phyloP scores from a whole-genome alignment of 2,329 filamentous ascomycete genomes.

The Colletotrichum nymphaeae region DNA sequence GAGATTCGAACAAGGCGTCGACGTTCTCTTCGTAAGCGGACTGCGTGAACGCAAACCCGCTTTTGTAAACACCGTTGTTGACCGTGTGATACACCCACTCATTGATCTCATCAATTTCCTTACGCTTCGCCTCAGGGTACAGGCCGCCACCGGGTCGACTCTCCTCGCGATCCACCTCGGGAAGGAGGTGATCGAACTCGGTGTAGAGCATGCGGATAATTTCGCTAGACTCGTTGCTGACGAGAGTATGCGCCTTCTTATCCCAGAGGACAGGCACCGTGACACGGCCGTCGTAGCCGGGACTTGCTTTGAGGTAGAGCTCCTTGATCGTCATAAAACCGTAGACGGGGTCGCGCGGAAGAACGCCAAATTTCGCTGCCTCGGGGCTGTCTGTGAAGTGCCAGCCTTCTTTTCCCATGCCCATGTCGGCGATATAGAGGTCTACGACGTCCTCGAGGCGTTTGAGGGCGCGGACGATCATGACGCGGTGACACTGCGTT shows the following conservation, averaged over 20 bases:
- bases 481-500: conserved; percentile 73
- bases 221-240: conserved; percentile 86
- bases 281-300: conserved; percentile 75
- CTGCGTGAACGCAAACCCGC: conserved; percentile 75
- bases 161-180: conserved; percentile 61
- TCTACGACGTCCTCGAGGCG: conserved; percentile 77
- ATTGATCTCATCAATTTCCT: conserved; percentile 73
- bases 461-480: conserved; percentile 80
- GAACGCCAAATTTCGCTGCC: conserved; percentile 53
- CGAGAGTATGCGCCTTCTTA: conserved; percentile 75
- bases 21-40: conserved; percentile 74
- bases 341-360: conserved; percentile 71
- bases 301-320: conserved; percentile 76
- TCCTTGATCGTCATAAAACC: conserved; percentile 75
- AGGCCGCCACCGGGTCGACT: conserved; percentile 64
- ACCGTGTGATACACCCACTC: conserved; percentile 71
- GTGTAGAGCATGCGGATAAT: conserved; percentile 87
- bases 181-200: conserved; percentile 74
- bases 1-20: conserved; percentile 68
- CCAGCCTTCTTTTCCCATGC: conserved; percentile 70
- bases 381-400: conserved; percentile 49
- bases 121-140: conserved; percentile 63
- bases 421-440: conserved; percentile 76
- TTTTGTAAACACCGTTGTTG: conserved; percentile 63
- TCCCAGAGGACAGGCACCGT: conserved; percentile 82